These are phyloP conservation scores for Drosera spatulata DNA, from an alignment of 179 eudicot species.

Conservation along the genomic window DNA sequence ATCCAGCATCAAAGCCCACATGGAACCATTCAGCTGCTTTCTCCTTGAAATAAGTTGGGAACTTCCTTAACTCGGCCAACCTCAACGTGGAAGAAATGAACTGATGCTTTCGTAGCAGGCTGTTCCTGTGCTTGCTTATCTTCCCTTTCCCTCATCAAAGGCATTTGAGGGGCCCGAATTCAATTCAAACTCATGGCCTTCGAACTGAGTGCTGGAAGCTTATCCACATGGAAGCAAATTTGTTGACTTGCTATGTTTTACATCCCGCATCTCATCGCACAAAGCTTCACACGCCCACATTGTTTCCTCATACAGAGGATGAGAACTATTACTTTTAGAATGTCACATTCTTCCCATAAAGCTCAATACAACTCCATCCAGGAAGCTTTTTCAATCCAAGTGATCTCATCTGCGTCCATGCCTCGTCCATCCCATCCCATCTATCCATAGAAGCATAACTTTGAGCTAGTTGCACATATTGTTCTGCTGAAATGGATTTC, in stretches of 20 bases:
- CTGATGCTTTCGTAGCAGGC: too few relatives aligned
- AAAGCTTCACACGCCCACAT: conserved; percentile 31
- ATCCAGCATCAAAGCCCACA: too few relatives aligned
- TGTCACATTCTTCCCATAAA: conserved; percentile 45
- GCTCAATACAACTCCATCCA: conserved; percentile 78
- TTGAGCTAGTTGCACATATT: conserved; percentile 71
- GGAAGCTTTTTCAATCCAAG: conserved; percentile 73
- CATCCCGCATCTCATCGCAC: conserved; percentile 32
- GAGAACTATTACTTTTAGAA: conserved; percentile 64
- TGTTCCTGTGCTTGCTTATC: too few relatives aligned
- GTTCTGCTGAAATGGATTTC: conserved; percentile 49
- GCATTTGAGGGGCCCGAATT: too few relatives aligned
- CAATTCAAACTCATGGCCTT: too few relatives aligned
- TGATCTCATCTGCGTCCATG: conserved; percentile 73
- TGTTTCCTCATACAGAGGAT: conserved; percentile 50
- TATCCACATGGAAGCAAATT: not conserved
- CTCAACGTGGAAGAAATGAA: too few relatives aligned
- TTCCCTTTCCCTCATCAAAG: too few relatives aligned
- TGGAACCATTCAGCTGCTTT: too few relatives aligned
- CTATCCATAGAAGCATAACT: conserved; percentile 64
- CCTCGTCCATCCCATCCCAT: conserved; percentile 73
- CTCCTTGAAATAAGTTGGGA: too few relatives aligned
- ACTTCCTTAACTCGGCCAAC: too few relatives aligned
- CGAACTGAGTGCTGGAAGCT: too few relatives aligned
- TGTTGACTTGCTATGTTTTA: conserved; percentile 3